Evolutionary conservation across 169 alveolate species (phyloP).

Genomic region (Toxoplasma gondii): DNA sequence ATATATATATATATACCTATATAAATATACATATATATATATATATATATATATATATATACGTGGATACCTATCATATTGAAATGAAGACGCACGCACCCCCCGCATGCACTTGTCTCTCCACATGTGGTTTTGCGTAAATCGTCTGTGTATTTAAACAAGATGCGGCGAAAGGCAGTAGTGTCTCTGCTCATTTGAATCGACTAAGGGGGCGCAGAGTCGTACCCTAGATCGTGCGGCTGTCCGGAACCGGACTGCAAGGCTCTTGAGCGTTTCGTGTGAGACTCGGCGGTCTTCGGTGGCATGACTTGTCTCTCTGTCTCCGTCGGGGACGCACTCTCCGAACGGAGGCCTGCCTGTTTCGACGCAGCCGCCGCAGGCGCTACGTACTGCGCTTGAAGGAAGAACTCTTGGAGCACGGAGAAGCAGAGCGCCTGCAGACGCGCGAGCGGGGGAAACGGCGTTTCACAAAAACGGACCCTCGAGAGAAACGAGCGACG

Average conservation of each 20-base stretch:
- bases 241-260: neutral
- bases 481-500: too few species aligned
- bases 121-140: too few species aligned
- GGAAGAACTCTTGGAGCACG: constrained; percentile 1
- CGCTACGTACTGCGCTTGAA: constrained; percentile 23
- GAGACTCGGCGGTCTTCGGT: neutral
- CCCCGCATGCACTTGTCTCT: too few species aligned
- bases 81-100: neutral
- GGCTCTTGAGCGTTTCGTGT: too few species aligned
- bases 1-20: neutral
- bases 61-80: neutral
- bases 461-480: neutral
- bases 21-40: neutral
- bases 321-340: neutral
- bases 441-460: neutral
- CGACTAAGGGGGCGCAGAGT: too few species aligned
- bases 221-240: too few species aligned
- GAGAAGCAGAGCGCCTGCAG: constrained; percentile 32
- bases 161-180: too few species aligned
- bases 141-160: too few species aligned
- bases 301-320: neutral
- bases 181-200: too few species aligned
- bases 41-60: neutral
- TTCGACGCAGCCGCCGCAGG: neutral
- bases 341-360: neutral